These are phyloP conservation scores for Metschnikowia kofuensis DNA, from an alignment of 805 yeast species.

Conservation along the genomic window DNA sequence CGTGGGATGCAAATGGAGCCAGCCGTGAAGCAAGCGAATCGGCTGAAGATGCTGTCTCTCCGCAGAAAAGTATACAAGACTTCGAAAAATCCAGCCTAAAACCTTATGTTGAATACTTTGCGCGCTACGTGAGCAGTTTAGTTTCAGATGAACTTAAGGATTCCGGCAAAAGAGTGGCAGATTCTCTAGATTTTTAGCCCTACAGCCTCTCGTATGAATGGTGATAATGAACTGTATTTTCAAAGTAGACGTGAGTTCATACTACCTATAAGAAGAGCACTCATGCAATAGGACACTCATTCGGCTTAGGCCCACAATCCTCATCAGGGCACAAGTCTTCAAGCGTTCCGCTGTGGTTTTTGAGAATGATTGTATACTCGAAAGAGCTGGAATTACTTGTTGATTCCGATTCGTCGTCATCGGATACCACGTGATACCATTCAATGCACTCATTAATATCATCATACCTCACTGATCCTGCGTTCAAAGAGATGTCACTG, in stretches of 20 bases:
- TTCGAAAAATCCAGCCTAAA: slow-evolving; percentile 67
- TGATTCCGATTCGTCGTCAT: slow-evolving; percentile 13
- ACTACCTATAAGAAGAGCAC: neutral
- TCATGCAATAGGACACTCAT: slow-evolving; percentile 6
- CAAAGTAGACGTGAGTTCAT: too few species aligned
- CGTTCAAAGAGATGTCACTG: slow-evolving; percentile 47
- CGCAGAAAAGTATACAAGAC: slow-evolving; percentile 31
- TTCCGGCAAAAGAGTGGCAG: slow-evolving; percentile 25
- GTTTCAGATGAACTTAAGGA: slow-evolving; percentile 51
- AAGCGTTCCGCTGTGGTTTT: slow-evolving; percentile 36
- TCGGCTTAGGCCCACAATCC: neutral
- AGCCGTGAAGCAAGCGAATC: slow-evolving; percentile 27
- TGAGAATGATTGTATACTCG: slow-evolving; percentile 34
- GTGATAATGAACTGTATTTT: neutral
- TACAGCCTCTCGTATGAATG: neutral
- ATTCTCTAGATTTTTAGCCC: slow-evolving; percentile 30
- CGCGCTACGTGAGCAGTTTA: slow-evolving; percentile 56
- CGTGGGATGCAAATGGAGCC: slow-evolving; percentile 38
- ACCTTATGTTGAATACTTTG: slow-evolving; percentile 67
- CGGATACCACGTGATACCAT: slow-evolving; percentile 59
- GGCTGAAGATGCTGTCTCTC: slow-evolving; percentile 20
- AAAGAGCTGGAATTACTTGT: slow-evolving; percentile 11
- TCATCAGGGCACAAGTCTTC: slow-evolving; percentile 21
- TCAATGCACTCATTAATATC: slow-evolving; percentile 52
- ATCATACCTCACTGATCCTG: slow-evolving; percentile 57